Percentiles rank a stretch among this genome's conserved stretches.
Evolutionary conservation across 164 flowering plant genomes (phyloP).

Genomic region (Umbilicus rupestris): DNA sequence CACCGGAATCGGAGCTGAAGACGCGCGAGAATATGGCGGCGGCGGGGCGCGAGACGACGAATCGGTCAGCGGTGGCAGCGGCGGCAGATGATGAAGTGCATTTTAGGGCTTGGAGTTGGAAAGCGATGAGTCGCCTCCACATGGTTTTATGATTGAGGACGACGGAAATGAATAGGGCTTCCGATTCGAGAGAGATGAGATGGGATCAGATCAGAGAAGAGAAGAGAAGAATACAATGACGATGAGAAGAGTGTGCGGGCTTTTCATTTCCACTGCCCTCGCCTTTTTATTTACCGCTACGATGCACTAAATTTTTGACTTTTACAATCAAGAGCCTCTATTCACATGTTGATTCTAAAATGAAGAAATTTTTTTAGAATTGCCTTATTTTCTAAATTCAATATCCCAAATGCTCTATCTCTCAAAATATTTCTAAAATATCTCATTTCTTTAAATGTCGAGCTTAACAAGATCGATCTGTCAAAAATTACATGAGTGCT

Average conservation of each 20-base stretch:
- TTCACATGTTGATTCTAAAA: no score
- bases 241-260: background rate
- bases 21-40: conserved; percentile 26
- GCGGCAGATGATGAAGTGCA: conserved; percentile 16
- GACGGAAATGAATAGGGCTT: background rate
- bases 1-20: conserved; percentile 30
- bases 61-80: conserved; percentile 8
- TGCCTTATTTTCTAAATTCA: no score
- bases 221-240: background rate
- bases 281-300: no score
- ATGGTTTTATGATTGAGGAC: conserved; percentile 18
- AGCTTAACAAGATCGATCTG: no score
- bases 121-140: conserved; percentile 51
- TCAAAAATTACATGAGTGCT: no score
- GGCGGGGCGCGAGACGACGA: conserved; percentile 13
- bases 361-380: no score
- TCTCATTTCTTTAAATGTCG: no score
- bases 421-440: no score
- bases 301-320: no score
- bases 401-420: no score
- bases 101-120: conserved; percentile 46
- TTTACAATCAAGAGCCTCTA: no score
- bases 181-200: no score
- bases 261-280: background rate
- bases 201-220: background rate